Conservation (phyloP, 2,329 filamentous ascomycete genomes). For the Claviceps purpurea region DNA sequence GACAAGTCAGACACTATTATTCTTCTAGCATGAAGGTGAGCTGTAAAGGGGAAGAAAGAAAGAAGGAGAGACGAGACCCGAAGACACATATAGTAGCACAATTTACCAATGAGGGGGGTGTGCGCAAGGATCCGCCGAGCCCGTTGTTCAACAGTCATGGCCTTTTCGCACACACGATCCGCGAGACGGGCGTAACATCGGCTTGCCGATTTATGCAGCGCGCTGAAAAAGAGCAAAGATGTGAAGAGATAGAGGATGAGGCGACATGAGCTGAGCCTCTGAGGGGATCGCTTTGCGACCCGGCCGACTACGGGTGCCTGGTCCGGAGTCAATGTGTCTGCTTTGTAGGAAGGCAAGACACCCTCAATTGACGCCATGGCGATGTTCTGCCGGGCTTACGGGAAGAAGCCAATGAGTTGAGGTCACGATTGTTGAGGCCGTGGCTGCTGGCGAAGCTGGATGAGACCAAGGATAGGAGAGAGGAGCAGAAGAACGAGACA, state of each 20-base stretch:
- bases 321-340: not conserved
- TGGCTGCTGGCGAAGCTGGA: not conserved
- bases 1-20: not conserved
- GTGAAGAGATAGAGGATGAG: conserved; percentile 9
- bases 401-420: not conserved
- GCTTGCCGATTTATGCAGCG: conserved; percentile 14
- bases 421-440: not conserved
- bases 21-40: not conserved
- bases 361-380: not conserved
- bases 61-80: not conserved
- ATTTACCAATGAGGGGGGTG: conserved; percentile 36
- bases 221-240: conserved; percentile 14
- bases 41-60: not conserved
- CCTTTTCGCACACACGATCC: conserved; percentile 14
- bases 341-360: not conserved
- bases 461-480: not conserved
- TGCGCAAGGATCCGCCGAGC: conserved; percentile 31
- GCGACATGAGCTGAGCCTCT: not conserved
- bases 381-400: not conserved
- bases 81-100: not conserved
- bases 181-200: conserved; percentile 13
- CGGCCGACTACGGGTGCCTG: not conserved
- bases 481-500: not conserved
- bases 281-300: not conserved
- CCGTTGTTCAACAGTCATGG: conserved; percentile 28